phyloP scores from a whole-genome alignment of 148 eudicot genomes.

The Limonium bicolor region DNA sequence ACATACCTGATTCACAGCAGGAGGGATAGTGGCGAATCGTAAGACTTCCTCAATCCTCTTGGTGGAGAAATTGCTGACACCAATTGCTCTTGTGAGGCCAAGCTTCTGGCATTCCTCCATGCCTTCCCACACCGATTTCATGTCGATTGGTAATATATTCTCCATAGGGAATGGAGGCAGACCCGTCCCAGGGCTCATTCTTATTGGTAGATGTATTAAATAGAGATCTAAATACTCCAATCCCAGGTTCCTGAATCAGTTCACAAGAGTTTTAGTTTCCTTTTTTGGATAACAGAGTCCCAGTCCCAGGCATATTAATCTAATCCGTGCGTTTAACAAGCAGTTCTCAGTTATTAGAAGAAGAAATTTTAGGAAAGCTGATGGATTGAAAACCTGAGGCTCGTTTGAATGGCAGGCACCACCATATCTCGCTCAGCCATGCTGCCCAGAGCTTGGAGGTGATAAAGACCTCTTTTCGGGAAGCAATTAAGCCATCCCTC shows the following conservation, averaged over 20 bases:
- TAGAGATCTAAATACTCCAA: conserved; percentile 23
- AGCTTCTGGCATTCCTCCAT: conserved; percentile 14
- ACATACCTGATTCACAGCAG: conserved; percentile 13
- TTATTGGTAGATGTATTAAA: conserved; percentile 22
- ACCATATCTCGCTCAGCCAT: conserved; percentile 24
- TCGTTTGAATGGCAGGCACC: conserved; percentile 20
- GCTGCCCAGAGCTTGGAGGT: conserved; percentile 43
- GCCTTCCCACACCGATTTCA: conserved; percentile 16
- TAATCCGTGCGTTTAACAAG: no score
- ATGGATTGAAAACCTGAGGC: no score
- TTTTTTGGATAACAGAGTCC: no score
- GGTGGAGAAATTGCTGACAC: conserved; percentile 14
- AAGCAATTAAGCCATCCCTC: conserved; percentile 15
- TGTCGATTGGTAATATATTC: conserved; percentile 7
- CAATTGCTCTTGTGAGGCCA: conserved; percentile 12
- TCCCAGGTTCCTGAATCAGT: conserved; percentile 15
- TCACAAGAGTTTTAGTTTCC: no score
- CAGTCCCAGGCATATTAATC: no score
- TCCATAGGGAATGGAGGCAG: conserved; percentile 11
- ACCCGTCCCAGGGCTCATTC: conserved; percentile 12
- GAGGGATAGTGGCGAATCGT: conserved; percentile 5
- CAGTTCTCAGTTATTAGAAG: no score
- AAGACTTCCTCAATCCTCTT: conserved; percentile 6
- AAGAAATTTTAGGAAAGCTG: no score
- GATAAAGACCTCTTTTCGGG: conserved; percentile 33